Conservation (phyloP, 768 basidiomycete genomes). For the Hydnomerulius pinastri region DNA sequence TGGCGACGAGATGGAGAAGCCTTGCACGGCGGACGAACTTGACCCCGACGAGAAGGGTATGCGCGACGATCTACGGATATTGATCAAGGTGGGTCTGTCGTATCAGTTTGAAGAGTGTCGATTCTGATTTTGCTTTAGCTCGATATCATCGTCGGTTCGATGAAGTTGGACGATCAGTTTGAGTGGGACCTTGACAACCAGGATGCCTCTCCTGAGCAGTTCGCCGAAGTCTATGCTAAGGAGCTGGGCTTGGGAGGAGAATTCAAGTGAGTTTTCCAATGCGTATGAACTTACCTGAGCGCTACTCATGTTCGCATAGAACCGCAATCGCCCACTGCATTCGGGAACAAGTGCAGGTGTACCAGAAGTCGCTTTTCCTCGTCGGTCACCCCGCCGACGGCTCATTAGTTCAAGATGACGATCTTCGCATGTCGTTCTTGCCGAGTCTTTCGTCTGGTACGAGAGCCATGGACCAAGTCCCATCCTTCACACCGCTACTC, state of each 20-base stretch:
- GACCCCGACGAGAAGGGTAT: constrained; percentile 63
- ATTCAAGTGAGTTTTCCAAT: constrained; percentile 67
- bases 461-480: constrained; percentile 76
- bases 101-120: not conserved
- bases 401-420: constrained; percentile 79
- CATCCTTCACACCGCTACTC: constrained; percentile 84
- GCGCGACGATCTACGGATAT: constrained; percentile 87
- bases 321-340: constrained; percentile 96
- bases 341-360: constrained; percentile 90
- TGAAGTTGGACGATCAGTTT: constrained; percentile 95
- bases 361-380: constrained; percentile 89
- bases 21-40: constrained; percentile 61
- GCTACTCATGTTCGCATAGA: constrained; percentile 43
- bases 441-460: constrained; percentile 74
- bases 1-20: constrained; percentile 41
- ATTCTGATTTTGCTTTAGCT: constrained; percentile 51
- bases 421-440: constrained; percentile 86
- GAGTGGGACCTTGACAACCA: constrained; percentile 94
- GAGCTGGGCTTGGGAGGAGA: constrained; percentile 92
- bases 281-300: not conserved
- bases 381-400: constrained; percentile 87
- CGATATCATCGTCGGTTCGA: constrained; percentile 90
- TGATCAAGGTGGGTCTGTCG: constrained; percentile 73
- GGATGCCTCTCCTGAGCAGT: constrained; percentile 85
- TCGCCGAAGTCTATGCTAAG: constrained; percentile 81